phyloP scores from a whole-genome alignment of 2,329 filamentous ascomycete species.

The Cladosporium oxysporum region DNA sequence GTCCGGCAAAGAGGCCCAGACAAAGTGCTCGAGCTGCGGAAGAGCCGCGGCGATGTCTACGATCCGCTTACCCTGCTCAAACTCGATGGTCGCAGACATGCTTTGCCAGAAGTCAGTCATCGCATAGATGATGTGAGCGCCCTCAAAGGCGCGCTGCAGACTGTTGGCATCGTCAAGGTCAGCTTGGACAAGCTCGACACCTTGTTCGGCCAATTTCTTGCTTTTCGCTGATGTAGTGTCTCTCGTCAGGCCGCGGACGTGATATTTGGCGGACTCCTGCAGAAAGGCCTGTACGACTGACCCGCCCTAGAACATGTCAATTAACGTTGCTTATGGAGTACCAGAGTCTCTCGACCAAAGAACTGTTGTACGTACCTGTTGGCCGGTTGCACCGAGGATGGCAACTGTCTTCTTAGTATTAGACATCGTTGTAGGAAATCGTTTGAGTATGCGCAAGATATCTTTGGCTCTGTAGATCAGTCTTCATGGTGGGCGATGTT shows the following conservation, averaged over 20 bases:
- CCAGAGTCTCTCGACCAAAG: neutral
- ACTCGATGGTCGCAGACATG: conserved; percentile 9
- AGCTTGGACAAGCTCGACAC: conserved; percentile 56
- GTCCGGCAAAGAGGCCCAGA: conserved; percentile 15
- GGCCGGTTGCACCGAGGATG: conserved; percentile 13
- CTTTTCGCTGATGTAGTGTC: conserved; percentile 47
- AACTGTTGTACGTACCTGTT: neutral
- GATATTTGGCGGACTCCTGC: conserved; percentile 47
- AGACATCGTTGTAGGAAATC: neutral
- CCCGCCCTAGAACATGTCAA: conserved; percentile 53
- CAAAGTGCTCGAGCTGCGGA: conserved; percentile 15
- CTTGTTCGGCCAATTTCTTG: conserved; percentile 47
- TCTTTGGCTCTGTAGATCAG: neutral
- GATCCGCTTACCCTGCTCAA: conserved; percentile 4
- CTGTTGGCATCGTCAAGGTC: conserved; percentile 52
- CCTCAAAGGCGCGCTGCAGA: conserved; percentile 48
- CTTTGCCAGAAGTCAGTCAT: conserved; percentile 42
- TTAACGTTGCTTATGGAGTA: neutral
- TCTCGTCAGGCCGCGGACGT: conserved; percentile 59
- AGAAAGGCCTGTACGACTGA: conserved; percentile 53
- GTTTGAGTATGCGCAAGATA: neutral
- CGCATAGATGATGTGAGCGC: conserved; percentile 53
- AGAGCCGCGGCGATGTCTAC: neutral
- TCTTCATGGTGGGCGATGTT: neutral
- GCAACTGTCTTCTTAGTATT: neutral